Conservation (phyloP, 441 rosid species). For the Breynia disticha region DNA sequence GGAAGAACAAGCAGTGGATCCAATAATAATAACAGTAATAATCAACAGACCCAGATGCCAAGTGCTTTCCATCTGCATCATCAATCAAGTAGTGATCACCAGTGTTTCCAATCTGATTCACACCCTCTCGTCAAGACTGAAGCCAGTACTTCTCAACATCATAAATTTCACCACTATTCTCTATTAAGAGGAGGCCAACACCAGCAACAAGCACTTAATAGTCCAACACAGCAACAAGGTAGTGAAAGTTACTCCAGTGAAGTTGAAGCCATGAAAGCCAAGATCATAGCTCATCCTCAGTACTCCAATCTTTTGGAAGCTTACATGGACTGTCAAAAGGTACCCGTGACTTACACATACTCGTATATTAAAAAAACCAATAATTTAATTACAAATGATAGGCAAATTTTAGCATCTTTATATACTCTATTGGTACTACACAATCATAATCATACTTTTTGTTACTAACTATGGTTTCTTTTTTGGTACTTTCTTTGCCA, state of each 20-base stretch:
- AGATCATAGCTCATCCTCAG: conserved; percentile 89
- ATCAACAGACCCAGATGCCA: conserved; percentile 33
- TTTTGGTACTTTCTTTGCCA: not conserved
- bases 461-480: too few relatives aligned
- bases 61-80: conserved; percentile 42
- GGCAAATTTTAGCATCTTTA: too few relatives aligned
- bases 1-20: conserved; percentile 40
- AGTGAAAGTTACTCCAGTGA: conserved; percentile 32
- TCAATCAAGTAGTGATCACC: conserved; percentile 28
- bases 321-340: conserved; percentile 97
- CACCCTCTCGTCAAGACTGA: conserved; percentile 68
- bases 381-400: too few relatives aligned
- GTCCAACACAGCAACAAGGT: conserved; percentile 34
- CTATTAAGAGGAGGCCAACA: conserved; percentile 39
- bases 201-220: conserved; percentile 21
- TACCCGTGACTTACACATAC: conserved; percentile 9
- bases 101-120: conserved; percentile 46
- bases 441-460: too few relatives aligned
- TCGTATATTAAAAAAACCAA: too few relatives aligned
- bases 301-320: conserved; percentile 80
- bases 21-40: conserved; percentile 20
- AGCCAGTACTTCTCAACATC: conserved; percentile 40
- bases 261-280: conserved; percentile 77
- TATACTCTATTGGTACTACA: too few relatives aligned
- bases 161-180: conserved; percentile 53